phyloP scores from a whole-genome alignment of 2,329 filamentous ascomycete genomes.

The Exophiala alcalophila region DNA sequence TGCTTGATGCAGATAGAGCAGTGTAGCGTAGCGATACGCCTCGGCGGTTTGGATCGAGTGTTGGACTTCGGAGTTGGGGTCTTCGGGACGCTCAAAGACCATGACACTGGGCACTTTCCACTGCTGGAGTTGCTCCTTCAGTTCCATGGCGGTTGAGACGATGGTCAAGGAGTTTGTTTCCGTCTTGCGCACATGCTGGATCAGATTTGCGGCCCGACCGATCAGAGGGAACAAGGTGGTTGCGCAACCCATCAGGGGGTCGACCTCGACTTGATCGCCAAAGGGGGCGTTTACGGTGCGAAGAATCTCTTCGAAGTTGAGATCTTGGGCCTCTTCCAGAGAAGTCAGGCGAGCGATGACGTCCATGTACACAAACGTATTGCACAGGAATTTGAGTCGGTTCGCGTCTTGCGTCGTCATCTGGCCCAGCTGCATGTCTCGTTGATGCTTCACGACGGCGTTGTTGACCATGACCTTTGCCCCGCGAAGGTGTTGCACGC shows the following conservation, averaged over 20 bases:
- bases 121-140: constrained; percentile 59
- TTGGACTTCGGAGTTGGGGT: constrained; percentile 59
- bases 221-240: constrained; percentile 66
- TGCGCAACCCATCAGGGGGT: constrained; percentile 69
- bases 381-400: constrained; percentile 64
- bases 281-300: constrained; percentile 38
- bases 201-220: constrained; percentile 62
- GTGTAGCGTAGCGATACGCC: constrained; percentile 64
- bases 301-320: constrained; percentile 52
- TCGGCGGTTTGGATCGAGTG: constrained; percentile 65
- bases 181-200: constrained; percentile 58
- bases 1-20: constrained; percentile 65
- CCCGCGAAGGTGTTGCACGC: constrained; percentile 66
- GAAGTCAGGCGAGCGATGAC: constrained; percentile 68
- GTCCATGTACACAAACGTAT: constrained; percentile 71
- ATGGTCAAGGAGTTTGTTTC: constrained; percentile 58
- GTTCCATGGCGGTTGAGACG: constrained; percentile 59
- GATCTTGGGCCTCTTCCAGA: constrained; percentile 55
- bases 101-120: constrained; percentile 57
- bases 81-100: constrained; percentile 60
- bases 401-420: constrained; percentile 36
- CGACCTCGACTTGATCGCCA: constrained; percentile 55
- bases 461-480: constrained; percentile 63
- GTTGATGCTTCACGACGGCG: constrained; percentile 51
- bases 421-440: constrained; percentile 25